A percentile compares a stretch with the other conserved stretches of the same genome.
These are phyloP conservation scores for Apophysomyces sp. DNA, from an alignment of 371 early-diverging fungal genomes.

Conservation along the genomic window DNA sequence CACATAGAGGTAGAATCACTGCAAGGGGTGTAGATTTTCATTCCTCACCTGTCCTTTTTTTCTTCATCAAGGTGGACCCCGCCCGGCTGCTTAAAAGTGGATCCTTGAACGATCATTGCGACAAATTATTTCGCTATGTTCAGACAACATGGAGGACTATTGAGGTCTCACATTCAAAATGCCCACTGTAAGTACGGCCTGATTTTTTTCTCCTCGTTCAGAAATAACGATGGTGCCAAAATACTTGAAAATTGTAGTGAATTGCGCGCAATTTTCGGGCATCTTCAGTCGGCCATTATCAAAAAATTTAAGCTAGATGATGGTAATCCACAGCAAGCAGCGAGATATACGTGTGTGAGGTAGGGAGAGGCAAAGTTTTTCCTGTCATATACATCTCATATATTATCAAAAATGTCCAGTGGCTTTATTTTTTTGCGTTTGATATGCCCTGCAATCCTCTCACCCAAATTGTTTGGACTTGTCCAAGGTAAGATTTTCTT, in stretches of 20 bases:
- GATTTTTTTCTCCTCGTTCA: background rate
- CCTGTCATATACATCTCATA: background rate
- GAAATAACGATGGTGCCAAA: no score
- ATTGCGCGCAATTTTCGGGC: slow-evolving; percentile 51
- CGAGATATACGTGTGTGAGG: slow-evolving; percentile 51
- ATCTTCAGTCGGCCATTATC: slow-evolving; percentile 43
- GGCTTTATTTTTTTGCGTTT: slow-evolving; percentile 83
- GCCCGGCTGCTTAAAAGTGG: slow-evolving; percentile 15
- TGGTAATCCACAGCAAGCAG: slow-evolving; percentile 26
- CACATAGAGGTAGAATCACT: slow-evolving; percentile 28
- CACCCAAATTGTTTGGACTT: slow-evolving; percentile 81
- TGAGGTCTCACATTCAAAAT: slow-evolving; percentile 16
- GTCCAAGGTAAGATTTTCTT: slow-evolving; percentile 39
- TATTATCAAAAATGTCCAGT: slow-evolving; percentile 33
- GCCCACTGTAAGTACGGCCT: slow-evolving; percentile 20
- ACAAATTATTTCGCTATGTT: slow-evolving; percentile 9
- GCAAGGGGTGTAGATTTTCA: background rate
- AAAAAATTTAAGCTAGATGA: slow-evolving; percentile 29
- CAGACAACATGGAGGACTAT: slow-evolving; percentile 8
- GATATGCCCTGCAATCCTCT: slow-evolving; percentile 83
- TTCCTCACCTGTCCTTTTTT: background rate
- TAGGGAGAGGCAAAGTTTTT: slow-evolving; percentile 2
- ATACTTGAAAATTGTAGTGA: slow-evolving; percentile 18
- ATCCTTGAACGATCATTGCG: slow-evolving; percentile 4
- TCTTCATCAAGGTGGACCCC: slow-evolving; percentile 19